phyloP scores from a whole-genome alignment of 495 filamentous ascomycete species.

The Penicillium tannophilum region DNA sequence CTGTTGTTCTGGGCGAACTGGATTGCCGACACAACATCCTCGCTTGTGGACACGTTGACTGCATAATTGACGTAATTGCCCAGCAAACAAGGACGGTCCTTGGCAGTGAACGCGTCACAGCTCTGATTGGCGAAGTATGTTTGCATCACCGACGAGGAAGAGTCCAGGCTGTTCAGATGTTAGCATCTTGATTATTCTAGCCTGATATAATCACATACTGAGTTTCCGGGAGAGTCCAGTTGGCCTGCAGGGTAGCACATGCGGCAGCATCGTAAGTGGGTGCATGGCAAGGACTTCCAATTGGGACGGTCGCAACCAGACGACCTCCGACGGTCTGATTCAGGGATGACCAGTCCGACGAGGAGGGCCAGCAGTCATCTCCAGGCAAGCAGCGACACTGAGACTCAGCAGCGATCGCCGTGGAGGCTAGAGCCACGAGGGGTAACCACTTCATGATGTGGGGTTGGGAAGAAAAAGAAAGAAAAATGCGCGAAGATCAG shows the following conservation, averaged over 20 bases:
- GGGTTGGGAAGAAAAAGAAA: constrained; percentile 10
- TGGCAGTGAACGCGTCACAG: constrained; percentile 57
- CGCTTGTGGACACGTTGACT: constrained; percentile 42
- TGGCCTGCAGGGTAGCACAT: constrained; percentile 28
- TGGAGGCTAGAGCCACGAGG: constrained; percentile 23
- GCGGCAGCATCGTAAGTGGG: constrained; percentile 33
- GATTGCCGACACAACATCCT: constrained; percentile 40
- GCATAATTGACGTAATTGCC: constrained; percentile 62
- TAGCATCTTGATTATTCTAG: neutral
- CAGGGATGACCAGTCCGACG: constrained; percentile 37
- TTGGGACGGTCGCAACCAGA: constrained; percentile 44
- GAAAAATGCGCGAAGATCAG: neutral
- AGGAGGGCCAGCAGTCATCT: constrained; percentile 45
- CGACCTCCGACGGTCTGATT: constrained; percentile 43
- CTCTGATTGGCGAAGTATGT: constrained; percentile 48
- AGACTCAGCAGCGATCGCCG: constrained; percentile 15
- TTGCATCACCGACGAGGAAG: constrained; percentile 47
- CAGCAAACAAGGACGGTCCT: constrained; percentile 49
- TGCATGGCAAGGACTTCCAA: constrained; percentile 47
- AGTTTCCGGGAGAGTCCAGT: constrained; percentile 27
- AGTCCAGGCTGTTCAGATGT: constrained; percentile 21
- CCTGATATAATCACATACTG: constrained; percentile 23
- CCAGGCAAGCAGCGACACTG: constrained; percentile 29
- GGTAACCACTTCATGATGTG: constrained; percentile 34
- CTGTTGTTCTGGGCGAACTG: constrained; percentile 59